phyloP scores from a whole-genome alignment of 371 early-diverging fungal species.

The Blakeslea trispora region DNA sequence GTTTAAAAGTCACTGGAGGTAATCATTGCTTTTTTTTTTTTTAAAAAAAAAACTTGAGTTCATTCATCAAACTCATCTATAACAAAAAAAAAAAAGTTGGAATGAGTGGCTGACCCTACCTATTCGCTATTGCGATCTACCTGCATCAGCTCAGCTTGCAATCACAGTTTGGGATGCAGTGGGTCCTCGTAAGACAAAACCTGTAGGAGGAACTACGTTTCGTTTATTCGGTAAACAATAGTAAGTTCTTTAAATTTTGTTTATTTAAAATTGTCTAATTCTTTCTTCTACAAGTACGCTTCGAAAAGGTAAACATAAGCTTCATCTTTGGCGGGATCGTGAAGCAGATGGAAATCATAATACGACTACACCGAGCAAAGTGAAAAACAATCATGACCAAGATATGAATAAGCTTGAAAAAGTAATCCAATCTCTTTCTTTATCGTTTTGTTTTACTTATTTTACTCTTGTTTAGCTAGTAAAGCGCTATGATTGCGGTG shows the following conservation, averaged over 20 bases:
- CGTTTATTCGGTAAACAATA: constrained; percentile 77
- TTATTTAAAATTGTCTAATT: not conserved
- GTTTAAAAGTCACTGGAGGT: constrained; percentile 59
- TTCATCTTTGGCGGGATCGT: constrained; percentile 66
- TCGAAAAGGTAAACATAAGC: constrained; percentile 80
- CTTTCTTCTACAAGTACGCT: constrained; percentile 55
- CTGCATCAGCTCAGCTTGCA: constrained; percentile 69
- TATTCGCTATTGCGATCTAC: constrained; percentile 82
- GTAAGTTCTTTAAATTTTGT: constrained; percentile 39
- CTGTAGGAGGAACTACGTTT: constrained; percentile 79
- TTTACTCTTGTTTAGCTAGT: constrained; percentile 69
- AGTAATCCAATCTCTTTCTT: too few relatives aligned
- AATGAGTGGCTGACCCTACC: constrained; percentile 93
- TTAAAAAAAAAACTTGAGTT: not conserved
- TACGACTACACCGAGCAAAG: constrained; percentile 66
- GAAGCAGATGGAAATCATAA: constrained; percentile 66
- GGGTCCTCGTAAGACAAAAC: constrained; percentile 71
- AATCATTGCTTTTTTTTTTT: too few relatives aligned
- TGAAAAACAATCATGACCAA: constrained; percentile 36
- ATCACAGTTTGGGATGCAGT: constrained; percentile 83
- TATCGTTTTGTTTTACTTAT: too few relatives aligned
- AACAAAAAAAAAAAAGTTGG: too few relatives aligned
- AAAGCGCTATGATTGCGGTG: constrained; percentile 84
- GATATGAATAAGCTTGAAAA: constrained; percentile 90
- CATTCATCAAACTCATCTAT: not conserved